phyloP scores from a whole-genome alignment of 2,329 filamentous ascomycete species.

The Akanthomyces uredinophilus region DNA sequence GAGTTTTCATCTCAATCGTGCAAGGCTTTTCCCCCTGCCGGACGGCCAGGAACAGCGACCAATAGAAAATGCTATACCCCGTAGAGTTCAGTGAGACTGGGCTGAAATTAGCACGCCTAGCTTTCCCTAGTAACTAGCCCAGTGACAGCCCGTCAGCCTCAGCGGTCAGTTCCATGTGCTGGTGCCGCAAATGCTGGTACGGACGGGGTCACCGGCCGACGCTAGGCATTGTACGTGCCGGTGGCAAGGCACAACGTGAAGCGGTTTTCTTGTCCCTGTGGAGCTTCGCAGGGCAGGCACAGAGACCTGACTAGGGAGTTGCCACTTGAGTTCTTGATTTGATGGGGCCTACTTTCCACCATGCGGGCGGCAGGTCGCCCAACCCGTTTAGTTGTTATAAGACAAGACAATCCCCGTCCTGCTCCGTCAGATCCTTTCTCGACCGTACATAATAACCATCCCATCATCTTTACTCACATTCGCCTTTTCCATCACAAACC shows the following conservation, averaged over 20 bases:
- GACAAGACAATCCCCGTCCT: not conserved
- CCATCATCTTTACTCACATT: too few relatives aligned
- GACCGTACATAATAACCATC: not conserved
- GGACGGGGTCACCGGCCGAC: not conserved
- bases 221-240: not conserved
- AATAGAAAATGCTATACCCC: too few relatives aligned
- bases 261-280: not conserved
- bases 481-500: conserved; percentile 31
- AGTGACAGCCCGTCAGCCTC: too few relatives aligned
- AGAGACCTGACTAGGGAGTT: not conserved
- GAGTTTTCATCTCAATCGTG: too few relatives aligned
- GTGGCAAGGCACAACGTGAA: not conserved
- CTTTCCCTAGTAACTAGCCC: too few relatives aligned
- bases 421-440: not conserved
- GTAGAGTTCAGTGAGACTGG: too few relatives aligned
- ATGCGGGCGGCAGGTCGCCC: too few relatives aligned
- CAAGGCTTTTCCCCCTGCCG: too few relatives aligned
- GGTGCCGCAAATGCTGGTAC: too few relatives aligned
- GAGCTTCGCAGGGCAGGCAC: not conserved
- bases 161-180: too few relatives aligned
- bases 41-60: too few relatives aligned
- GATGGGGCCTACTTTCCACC: not conserved
- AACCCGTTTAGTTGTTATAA: not conserved
- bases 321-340: not conserved
- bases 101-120: too few relatives aligned